Evolutionary conservation across 306 rosid species (phyloP), one percentile per base, ranked within the genome.

Genomic region (Rosa lucieae): DNA sequence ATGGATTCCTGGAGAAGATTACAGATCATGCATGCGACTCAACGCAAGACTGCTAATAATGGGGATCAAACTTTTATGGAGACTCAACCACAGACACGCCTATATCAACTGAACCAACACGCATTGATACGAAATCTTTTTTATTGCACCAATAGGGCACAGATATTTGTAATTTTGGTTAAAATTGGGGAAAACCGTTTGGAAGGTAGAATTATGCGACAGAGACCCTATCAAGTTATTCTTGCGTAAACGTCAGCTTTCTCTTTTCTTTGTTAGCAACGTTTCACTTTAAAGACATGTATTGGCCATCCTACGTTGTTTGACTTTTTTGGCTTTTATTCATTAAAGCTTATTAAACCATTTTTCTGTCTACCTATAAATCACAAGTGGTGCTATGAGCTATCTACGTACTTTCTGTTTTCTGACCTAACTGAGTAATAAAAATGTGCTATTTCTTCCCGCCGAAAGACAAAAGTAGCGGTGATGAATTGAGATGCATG

Each of bases 191-290:
- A 12, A 0, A 48, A 48, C 0, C 6, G 21, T 12, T 63, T 4
- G 58, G 39, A 6, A 42, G 4, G n/a, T 74, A 8, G 67, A 53
- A 53, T 73, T 9, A 35, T 20, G 37, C 39, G 32, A 1, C 32
- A 29, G 0, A 8, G 1, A 17, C 7, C 12, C 63, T 5, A n/a
- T 53, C 6, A 18, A 17, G 6, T 26, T 61, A 7, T 29, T 29
- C 32, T 61, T 56, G 61, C 80, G 80, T 81, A 39, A 26, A 76
- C 35, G 80, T 20, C 40, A 76, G 67, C 32, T 17, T 76, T 69
- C 32, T 32, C 35, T 21, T 52, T 52, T 15, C 65, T 32, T 63
- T 47, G 44, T 75, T 75, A 35, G 35, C 59, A 75, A 81, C 47
- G 63, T 52, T 17, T 15, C 26, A 10, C 17, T 17, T 35, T 26